These are phyloP conservation scores for Hygrocybe coccinea DNA, from an alignment of 768 basidiomycete species.

Conservation along the genomic window DNA sequence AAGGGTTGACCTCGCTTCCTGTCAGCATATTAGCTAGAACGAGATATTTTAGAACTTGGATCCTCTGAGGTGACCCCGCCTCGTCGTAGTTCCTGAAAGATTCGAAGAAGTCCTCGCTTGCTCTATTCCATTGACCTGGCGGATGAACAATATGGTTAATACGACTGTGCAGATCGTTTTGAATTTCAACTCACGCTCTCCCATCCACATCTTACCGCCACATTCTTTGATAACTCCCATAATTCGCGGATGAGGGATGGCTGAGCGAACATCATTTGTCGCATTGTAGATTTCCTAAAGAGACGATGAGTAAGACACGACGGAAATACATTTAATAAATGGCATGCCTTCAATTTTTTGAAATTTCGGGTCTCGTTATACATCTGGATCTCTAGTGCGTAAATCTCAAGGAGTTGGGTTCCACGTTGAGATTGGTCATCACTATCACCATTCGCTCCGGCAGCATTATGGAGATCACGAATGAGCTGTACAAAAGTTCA, in stretches of 20 bases:
- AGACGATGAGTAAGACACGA: background rate
- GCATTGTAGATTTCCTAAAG: slow-evolving; percentile 94
- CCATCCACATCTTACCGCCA: slow-evolving; percentile 99
- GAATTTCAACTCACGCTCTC: slow-evolving; percentile 63
- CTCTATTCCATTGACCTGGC: slow-evolving; percentile 90
- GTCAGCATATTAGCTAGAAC: slow-evolving; percentile 98
- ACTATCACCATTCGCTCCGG: slow-evolving; percentile 53
- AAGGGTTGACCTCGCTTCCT: slow-evolving; percentile 97
- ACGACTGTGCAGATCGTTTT: background rate
- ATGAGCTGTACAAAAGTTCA: slow-evolving; percentile 52
- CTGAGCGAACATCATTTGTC: slow-evolving; percentile 84
- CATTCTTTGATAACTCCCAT: slow-evolving; percentile 99
- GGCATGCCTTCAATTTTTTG: slow-evolving; percentile 84
- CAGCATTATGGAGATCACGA: slow-evolving; percentile 67
- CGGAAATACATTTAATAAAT: background rate
- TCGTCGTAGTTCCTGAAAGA: slow-evolving; percentile 99
- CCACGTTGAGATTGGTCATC: slow-evolving; percentile 90
- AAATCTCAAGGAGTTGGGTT: slow-evolving; percentile 92
- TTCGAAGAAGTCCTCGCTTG: slow-evolving; percentile 97
- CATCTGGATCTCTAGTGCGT: slow-evolving; percentile 99
- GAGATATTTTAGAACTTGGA: slow-evolving; percentile 97
- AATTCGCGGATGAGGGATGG: slow-evolving; percentile 96
- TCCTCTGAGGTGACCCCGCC: slow-evolving; percentile 91
- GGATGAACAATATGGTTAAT: slow-evolving; percentile 5
- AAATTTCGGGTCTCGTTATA: slow-evolving; percentile 94